Evolutionary conservation across 805 yeast genomes (phyloP).

Genomic region (Metschnikowia reukaufii): DNA sequence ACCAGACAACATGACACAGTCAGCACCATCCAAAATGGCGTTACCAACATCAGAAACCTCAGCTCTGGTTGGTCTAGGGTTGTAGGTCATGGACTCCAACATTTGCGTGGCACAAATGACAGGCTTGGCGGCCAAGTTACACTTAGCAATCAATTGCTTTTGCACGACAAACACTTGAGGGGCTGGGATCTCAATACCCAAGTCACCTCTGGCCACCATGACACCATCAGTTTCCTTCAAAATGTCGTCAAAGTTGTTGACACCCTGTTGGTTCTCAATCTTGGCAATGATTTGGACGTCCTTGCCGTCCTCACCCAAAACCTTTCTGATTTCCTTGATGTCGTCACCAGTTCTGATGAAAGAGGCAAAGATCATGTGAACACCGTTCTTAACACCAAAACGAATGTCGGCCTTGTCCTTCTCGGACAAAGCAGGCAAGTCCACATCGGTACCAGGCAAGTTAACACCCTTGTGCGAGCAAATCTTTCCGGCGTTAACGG

Average conservation of each 20-base stretch:
- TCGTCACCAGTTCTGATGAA: slow-evolving; percentile 95
- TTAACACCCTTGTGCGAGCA: slow-evolving; percentile 99
- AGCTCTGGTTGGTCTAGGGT: slow-evolving; percentile 99
- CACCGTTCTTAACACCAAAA: slow-evolving; percentile 96
- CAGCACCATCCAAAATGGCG: slow-evolving; percentile 98
- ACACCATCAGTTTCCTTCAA: slow-evolving; percentile 96
- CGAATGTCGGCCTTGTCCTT: slow-evolving; percentile 90
- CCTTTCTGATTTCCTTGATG: slow-evolving; percentile 85
- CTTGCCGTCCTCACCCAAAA: slow-evolving; percentile 95
- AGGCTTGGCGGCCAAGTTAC: slow-evolving; percentile 99
- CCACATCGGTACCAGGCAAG: slow-evolving; percentile 98
- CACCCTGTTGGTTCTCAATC: slow-evolving; percentile 99
- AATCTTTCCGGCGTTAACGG: slow-evolving; percentile 93
- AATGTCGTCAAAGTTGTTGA: slow-evolving; percentile 97
- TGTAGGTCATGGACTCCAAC: slow-evolving; percentile 99
- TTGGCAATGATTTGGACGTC: slow-evolving; percentile 95
- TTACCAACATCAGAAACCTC: slow-evolving; percentile 99
- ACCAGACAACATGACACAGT: slow-evolving; percentile 99
- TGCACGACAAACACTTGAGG: slow-evolving; percentile 98
- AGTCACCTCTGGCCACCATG: slow-evolving; percentile 99
- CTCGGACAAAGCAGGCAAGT: slow-evolving; percentile 95
- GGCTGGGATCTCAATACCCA: slow-evolving; percentile 99
- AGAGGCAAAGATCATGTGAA: slow-evolving; percentile 98
- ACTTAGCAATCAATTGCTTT: slow-evolving; percentile 98
- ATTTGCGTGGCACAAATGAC: slow-evolving; percentile 99